Percentiles rank a stretch among this genome's conserved stretches.
These are phyloP conservation scores for Dispira simplex DNA, from an alignment of 192 early-diverging fungal species.

Conservation along the genomic window DNA sequence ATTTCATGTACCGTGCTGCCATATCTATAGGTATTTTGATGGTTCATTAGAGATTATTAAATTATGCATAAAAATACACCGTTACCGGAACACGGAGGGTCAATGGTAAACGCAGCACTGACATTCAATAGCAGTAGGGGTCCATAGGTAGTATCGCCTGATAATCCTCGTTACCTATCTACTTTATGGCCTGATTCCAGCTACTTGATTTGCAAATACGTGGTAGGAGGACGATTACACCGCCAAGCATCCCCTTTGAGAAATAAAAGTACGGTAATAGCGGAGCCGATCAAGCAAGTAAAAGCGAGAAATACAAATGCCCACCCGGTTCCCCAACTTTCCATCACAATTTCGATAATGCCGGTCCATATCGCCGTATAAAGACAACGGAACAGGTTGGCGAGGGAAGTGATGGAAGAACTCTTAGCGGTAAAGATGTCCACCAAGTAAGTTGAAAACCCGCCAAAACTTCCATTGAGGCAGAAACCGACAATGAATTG, in stretches of 20 bases:
- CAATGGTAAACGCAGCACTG: too few species aligned
- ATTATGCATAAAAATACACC: too few species aligned
- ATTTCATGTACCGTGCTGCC: too few species aligned
- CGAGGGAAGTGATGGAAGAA: slow-evolving; percentile 25
- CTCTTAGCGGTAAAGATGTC: slow-evolving; percentile 25
- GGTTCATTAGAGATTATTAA: too few species aligned
- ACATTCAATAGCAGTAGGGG: too few species aligned
- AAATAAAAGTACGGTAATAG: neutral
- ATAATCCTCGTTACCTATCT: too few species aligned
- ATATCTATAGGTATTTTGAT: too few species aligned
- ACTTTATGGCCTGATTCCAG: neutral
- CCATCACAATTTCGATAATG: neutral
- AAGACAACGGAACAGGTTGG: slow-evolving; percentile 28
- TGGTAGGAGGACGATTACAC: neutral
- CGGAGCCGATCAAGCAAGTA: neutral
- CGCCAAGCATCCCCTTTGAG: neutral
- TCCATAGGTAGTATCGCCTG: too few species aligned
- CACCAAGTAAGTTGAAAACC: slow-evolving; percentile 23
- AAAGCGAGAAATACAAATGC: neutral
- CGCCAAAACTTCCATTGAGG: slow-evolving; percentile 25
- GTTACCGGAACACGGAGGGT: too few species aligned
- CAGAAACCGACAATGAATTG: slow-evolving; percentile 26
- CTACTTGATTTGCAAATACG: neutral
- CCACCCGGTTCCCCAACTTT: neutral
- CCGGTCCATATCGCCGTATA: slow-evolving; percentile 9